Evolutionary conservation across 768 basidiomycete species (phyloP).

Genomic region (Phanerochaete sordida): DNA sequence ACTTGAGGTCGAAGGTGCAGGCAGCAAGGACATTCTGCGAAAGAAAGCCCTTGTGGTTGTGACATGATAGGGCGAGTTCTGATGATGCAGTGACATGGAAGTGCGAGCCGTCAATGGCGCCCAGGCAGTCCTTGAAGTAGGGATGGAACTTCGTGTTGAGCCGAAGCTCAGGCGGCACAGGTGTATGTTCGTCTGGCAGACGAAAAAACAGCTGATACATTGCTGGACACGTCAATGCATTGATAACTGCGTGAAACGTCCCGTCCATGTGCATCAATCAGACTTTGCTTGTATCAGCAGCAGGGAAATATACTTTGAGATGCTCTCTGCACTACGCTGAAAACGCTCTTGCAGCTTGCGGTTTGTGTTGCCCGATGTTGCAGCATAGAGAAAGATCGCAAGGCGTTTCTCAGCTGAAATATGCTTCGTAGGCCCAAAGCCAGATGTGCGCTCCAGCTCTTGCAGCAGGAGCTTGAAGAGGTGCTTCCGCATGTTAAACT

Average conservation of each 20-base stretch:
- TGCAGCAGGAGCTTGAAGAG: neutral
- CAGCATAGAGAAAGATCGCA: neutral
- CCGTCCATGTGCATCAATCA: neutral
- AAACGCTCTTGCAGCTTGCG: neutral
- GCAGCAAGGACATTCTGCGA: conserved; percentile 29
- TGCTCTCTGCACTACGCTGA: neutral
- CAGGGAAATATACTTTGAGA: neutral
- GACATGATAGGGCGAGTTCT: neutral
- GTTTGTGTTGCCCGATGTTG: neutral
- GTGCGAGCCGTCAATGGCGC: neutral
- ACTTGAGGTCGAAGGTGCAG: conserved; percentile 21
- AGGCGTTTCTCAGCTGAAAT: neutral
- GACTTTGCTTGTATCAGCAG: neutral
- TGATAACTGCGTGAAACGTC: too few relatives aligned
- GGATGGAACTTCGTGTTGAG: neutral
- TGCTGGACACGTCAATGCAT: neutral
- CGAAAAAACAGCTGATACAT: neutral
- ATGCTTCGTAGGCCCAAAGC: neutral
- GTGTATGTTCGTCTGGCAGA: neutral
- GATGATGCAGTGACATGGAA: neutral
- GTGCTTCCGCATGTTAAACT: neutral
- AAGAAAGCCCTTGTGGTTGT: conserved; percentile 22
- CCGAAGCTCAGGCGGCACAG: neutral
- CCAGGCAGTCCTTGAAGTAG: neutral
- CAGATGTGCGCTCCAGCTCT: neutral